Percentiles rank a stretch among this genome's conserved stretches.
Conservation (phyloP, 2,329 filamentous ascomycete species). For the Akanthomyces lecanii region DNA sequence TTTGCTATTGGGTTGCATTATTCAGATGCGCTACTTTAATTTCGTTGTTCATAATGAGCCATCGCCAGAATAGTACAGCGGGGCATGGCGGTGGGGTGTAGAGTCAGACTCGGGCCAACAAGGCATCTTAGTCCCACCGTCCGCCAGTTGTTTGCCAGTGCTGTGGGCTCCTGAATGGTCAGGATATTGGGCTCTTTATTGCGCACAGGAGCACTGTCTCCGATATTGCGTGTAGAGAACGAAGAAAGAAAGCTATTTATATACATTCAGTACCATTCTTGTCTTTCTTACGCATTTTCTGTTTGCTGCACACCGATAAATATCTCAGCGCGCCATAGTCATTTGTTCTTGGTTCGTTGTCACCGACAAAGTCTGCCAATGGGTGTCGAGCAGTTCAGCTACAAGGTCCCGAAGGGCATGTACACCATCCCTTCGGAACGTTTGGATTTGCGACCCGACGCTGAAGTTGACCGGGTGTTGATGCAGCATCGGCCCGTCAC, state of each 20-base stretch:
- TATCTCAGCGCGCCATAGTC: neutral
- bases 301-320: neutral
- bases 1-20: neutral
- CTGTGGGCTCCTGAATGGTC: too few relatives aligned
- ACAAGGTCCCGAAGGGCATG: conserved; percentile 29
- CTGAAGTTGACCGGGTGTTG: conserved; percentile 41
- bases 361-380: neutral
- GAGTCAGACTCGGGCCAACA: too few relatives aligned
- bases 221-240: too few relatives aligned
- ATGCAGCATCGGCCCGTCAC: conserved; percentile 35
- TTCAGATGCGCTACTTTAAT: neutral
- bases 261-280: too few relatives aligned
- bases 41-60: conserved; percentile 1
- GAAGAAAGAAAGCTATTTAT: too few relatives aligned
- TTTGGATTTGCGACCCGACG: conserved; percentile 44
- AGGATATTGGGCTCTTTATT: too few relatives aligned
- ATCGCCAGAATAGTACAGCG: neutral
- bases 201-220: too few relatives aligned
- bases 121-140: neutral
- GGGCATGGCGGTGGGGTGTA: neutral
- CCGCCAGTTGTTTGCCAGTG: neutral
- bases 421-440: conserved; percentile 35
- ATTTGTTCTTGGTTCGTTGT: neutral
- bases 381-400: neutral
- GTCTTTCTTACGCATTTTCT: too few relatives aligned